Conservation (phyloP, 768 basidiomycete genomes). For the Boletus rufocinnamomeus region DNA sequence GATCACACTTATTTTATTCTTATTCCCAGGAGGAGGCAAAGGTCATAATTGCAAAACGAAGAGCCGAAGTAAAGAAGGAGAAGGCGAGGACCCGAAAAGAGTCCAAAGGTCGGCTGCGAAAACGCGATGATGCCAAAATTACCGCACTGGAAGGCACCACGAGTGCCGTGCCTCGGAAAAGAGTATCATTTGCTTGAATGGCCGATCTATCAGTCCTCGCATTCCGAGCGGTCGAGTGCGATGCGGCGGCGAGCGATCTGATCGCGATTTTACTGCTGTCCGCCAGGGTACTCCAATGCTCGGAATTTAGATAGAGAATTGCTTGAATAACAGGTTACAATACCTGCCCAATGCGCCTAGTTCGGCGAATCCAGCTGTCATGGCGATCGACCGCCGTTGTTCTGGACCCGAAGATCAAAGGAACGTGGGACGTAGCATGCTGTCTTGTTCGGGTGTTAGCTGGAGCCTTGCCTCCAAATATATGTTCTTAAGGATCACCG, state of each 20-base stretch:
- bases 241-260: slow-evolving; percentile 24
- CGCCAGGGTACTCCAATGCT: slow-evolving; percentile 1
- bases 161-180: slow-evolving; percentile 33
- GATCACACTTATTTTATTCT: slow-evolving; percentile 14
- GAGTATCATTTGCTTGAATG: slow-evolving; percentile 35
- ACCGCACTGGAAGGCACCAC: slow-evolving; percentile 11
- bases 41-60: slow-evolving; percentile 38
- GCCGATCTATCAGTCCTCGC: slow-evolving; percentile 20
- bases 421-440: slow-evolving; percentile 2
- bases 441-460: slow-evolving; percentile 1
- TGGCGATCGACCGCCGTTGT: slow-evolving; percentile 21
- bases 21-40: slow-evolving; percentile 45
- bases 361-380: slow-evolving; percentile 22
- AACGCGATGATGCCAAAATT: slow-evolving; percentile 11
- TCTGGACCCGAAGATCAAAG: slow-evolving; percentile 18
- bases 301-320: slow-evolving; percentile 15
- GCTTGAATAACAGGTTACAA: slow-evolving; percentile 14
- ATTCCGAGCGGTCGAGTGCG: slow-evolving; percentile 18
- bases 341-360: slow-evolving; percentile 18
- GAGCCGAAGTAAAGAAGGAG: slow-evolving; percentile 41
- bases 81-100: slow-evolving; percentile 38
- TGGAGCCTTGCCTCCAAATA: background rate
- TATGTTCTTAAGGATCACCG: background rate
- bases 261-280: slow-evolving; percentile 24
- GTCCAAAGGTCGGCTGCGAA: slow-evolving; percentile 16